These are phyloP conservation scores for Evernia prunastri DNA, from an alignment of 495 filamentous ascomycete species.

Conservation along the genomic window DNA sequence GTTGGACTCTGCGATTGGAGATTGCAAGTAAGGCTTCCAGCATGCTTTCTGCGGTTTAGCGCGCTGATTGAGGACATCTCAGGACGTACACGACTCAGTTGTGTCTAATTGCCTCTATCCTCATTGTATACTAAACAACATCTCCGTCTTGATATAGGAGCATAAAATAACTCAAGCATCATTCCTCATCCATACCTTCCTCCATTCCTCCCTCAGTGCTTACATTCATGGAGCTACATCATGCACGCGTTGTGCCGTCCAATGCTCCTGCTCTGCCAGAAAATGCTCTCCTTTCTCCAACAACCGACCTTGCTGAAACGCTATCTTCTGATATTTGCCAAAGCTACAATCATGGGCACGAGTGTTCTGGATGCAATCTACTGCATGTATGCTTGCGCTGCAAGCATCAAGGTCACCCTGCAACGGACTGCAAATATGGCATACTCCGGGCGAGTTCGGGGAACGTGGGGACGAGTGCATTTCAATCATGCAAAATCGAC, in stretches of 20 bases:
- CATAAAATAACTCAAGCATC: slow-evolving; percentile 10
- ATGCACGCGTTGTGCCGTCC: slow-evolving; percentile 36
- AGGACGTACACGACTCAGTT: too few relatives aligned
- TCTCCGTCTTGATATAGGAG: slow-evolving; percentile 2
- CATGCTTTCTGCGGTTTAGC: slow-evolving; percentile 10
- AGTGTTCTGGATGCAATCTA: slow-evolving; percentile 5
- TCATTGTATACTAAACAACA: slow-evolving; percentile 12
- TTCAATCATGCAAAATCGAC: not conserved
- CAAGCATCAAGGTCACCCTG: slow-evolving; percentile 14
- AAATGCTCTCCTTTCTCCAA: slow-evolving; percentile 7
- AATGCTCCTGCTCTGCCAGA: slow-evolving; percentile 33
- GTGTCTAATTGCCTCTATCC: slow-evolving; percentile 25
- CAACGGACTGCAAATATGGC: slow-evolving; percentile 12
- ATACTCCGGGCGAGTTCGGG: slow-evolving; percentile 33
- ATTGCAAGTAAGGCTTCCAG: slow-evolving; percentile 20
- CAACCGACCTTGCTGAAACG: slow-evolving; percentile 19
- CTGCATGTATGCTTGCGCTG: slow-evolving; percentile 11
- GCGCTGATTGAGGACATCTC: slow-evolving; percentile 12
- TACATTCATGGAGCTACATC: slow-evolving; percentile 23
- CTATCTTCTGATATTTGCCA: slow-evolving; percentile 5
- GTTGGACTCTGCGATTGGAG: slow-evolving; percentile 20
- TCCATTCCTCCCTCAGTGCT: slow-evolving; percentile 16
- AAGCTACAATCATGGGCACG: slow-evolving; percentile 15
- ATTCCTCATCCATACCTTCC: slow-evolving; percentile 18
- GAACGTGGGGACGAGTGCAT: slow-evolving; percentile 27